These are phyloP conservation scores for Talaromyces sp. DNA, from an alignment of 2,329 filamentous ascomycete genomes.

Conservation along the genomic window DNA sequence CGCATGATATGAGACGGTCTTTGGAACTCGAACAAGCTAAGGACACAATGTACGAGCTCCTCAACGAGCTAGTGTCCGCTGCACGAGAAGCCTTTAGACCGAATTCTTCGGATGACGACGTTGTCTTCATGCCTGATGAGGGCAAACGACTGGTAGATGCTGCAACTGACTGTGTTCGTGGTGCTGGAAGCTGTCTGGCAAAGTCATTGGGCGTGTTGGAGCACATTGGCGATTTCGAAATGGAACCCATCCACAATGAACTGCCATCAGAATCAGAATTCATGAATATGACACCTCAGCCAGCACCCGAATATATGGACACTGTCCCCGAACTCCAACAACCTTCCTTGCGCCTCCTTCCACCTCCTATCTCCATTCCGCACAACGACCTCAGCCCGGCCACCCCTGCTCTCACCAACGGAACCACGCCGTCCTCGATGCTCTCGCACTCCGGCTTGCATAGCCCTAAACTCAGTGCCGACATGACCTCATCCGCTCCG, in stretches of 20 bases:
- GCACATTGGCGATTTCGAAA: slow-evolving; percentile 83
- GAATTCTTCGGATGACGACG: slow-evolving; percentile 63
- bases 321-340: slow-evolving; percentile 17
- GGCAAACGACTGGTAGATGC: slow-evolving; percentile 69
- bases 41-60: slow-evolving; percentile 69
- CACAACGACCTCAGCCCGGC: slow-evolving; percentile 25
- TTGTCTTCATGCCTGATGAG: slow-evolving; percentile 74
- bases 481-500: slow-evolving; percentile 20
- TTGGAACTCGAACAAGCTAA: slow-evolving; percentile 63
- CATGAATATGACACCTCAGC: slow-evolving; percentile 17
- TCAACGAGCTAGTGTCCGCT: slow-evolving; percentile 73
- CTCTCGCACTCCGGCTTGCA: slow-evolving; percentile 35
- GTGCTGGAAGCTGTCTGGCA: slow-evolving; percentile 83
- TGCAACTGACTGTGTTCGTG: slow-evolving; percentile 81
- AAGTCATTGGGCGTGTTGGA: slow-evolving; percentile 82
- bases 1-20: slow-evolving; percentile 65
- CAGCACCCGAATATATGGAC: slow-evolving; percentile 9
- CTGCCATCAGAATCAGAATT: slow-evolving; percentile 9
- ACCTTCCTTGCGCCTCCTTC: slow-evolving; percentile 35
- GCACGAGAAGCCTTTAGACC: slow-evolving; percentile 72
- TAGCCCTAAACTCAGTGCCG: slow-evolving; percentile 23
- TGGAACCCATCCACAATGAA: slow-evolving; percentile 54
- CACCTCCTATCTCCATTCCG: slow-evolving; percentile 42
- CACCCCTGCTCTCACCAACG: slow-evolving; percentile 32
- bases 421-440: slow-evolving; percentile 34